A percentile compares a stretch with the other conserved stretches of the same genome.
Evolutionary conservation across 1,284 basidiomycete genomes (phyloP).

Genomic region (Chiua sp.): DNA sequence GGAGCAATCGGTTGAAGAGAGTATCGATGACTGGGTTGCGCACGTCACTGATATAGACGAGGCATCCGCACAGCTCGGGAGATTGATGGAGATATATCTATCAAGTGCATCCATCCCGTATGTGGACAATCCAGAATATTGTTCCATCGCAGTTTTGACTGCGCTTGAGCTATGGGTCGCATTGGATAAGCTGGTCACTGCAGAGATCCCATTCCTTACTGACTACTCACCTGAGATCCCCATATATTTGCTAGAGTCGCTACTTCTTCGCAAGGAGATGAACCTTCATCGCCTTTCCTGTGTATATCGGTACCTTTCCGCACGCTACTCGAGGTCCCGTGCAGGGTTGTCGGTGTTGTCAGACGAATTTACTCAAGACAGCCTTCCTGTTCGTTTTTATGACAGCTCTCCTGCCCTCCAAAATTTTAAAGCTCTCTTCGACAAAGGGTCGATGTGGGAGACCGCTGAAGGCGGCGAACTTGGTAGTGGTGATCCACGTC

Average conservation of each 20-base stretch:
- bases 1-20: background rate
- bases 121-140: background rate
- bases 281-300: background rate
- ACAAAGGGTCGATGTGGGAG: background rate
- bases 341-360: background rate
- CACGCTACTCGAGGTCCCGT: background rate
- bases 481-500: background rate
- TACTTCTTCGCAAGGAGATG: background rate
- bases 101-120: background rate
- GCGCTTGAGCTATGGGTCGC: background rate
- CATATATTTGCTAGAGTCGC: background rate
- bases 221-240: slow-evolving; percentile 1
- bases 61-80: too few species aligned
- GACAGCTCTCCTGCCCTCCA: background rate
- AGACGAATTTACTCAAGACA: slow-evolving; percentile 31
- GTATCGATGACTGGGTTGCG: background rate
- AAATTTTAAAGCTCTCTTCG: background rate
- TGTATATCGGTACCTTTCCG: slow-evolving; percentile 1
- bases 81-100: background rate
- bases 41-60: background rate
- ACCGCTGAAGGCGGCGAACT: background rate
- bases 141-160: background rate
- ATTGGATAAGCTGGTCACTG: background rate
- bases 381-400: slow-evolving; percentile 13
- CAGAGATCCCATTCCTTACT: background rate